Base-by-base conservation (phyloP, 163 green algal species). In the Trebouxiophyceae sp. region DNA sequence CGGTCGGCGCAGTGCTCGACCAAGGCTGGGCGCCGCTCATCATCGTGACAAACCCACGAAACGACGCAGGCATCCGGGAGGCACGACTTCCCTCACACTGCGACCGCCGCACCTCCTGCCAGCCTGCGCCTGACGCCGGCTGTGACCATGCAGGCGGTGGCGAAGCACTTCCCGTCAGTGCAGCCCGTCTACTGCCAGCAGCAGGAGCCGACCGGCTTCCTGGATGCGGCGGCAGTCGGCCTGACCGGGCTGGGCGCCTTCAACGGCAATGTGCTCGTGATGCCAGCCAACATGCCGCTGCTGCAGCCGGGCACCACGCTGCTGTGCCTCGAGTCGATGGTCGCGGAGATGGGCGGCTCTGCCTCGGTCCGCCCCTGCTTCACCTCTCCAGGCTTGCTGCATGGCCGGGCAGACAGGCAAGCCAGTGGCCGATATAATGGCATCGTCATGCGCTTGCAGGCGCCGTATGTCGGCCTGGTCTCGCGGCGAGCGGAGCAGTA, bases 251-350 rank as follows among this genome's bases (percentile, higher is more conserved):
- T 57, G 19, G 23, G 23, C 5, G 22, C 47, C 39, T 50, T 50
- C 47, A 20, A 28, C 19, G 19, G 19, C 47, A 57, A 57, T 57
- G 47, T 28, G 16, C 23, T 57, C 12, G 47, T 57, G 47, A 5
- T 57, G 47, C 47, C 47, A 30, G 47, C 47, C 47, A 57, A 57
- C 23, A 57, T 57, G 19, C 47, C 47, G 12, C 47, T 57, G 19
- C 47, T 57, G 16, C 47, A 28, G 47, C 47, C 47, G 6, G 47
- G 8, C 19, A 57, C 23, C 47, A 57, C 16, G 12, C 47, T 57
- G 23, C 47, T 57, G 47, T 57, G 19, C 6, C 23, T 57, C 12
- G 47, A 57, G 6, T 26, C 47, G 5, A 57, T 57, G 47, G 26
- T 24, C 19, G 47, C 19, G 23, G 47, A 57, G 47, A 20, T n/a